phyloP scores from a whole-genome alignment of 73 alveolate species.

The Halteria grandinella region DNA sequence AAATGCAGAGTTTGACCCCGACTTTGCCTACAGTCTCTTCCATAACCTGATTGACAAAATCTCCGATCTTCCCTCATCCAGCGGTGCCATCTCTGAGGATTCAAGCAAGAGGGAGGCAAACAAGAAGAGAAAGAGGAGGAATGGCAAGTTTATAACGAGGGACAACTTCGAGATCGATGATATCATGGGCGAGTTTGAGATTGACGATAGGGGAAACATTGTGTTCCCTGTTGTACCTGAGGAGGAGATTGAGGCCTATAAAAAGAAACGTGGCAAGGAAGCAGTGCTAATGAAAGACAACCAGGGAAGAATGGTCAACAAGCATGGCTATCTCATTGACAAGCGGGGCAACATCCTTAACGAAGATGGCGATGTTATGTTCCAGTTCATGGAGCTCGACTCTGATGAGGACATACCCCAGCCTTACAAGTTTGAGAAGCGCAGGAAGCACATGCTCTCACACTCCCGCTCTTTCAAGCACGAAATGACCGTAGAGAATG shows the following conservation, averaged over 20 bases:
- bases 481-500: slow-evolving; percentile 1
- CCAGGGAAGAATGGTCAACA: slow-evolving; percentile 27
- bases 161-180: slow-evolving; percentile 45
- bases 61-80: slow-evolving; percentile 1
- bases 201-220: slow-evolving; percentile 35
- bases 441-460: slow-evolving; percentile 30
- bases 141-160: no score
- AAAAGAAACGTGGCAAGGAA: no score
- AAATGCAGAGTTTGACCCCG: slow-evolving; percentile 14
- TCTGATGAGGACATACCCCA: slow-evolving; percentile 57
- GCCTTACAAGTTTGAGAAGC: slow-evolving; percentile 47
- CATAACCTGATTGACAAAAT: not conserved
- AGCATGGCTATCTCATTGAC: slow-evolving; percentile 48
- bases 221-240: not conserved
- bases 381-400: slow-evolving; percentile 18
- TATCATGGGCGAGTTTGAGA: slow-evolving; percentile 47
- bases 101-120: slow-evolving; percentile 27
- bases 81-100: not conserved
- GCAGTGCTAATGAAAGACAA: slow-evolving; percentile 45
- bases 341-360: slow-evolving; percentile 21
- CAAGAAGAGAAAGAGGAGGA: slow-evolving; percentile 39
- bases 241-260: no score
- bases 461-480: not conserved
- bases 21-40: not conserved
- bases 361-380: slow-evolving; percentile 47